Base-by-base conservation (phyloP, 2,329 filamentous ascomycete species). In the Scedosporium minutisporum region DNA sequence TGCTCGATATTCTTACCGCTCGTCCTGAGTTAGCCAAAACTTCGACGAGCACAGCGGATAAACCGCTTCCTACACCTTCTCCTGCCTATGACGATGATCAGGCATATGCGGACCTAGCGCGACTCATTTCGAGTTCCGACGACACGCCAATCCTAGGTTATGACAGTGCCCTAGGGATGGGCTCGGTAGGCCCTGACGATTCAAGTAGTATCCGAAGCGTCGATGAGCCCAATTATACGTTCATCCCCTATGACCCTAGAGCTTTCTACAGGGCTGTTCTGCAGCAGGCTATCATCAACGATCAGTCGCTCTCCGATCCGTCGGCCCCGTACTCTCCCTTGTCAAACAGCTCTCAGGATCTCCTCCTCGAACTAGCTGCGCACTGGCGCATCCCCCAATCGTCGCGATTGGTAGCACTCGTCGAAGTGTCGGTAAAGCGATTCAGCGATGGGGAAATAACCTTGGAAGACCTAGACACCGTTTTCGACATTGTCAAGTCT, bases 311-410 rank as follows among this genome's bases (percentile, higher is more conserved):
- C 70, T 77, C 78, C 38, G 78, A 83, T 63, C 77, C 78, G 62
- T 73, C 78, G 18, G 76, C 79, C 58, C 77, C 80, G 48, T 75
- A 78, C 63, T 75, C 76, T 25, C 81, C 83, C 14, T 74, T 89
- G n/a, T 95, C 91, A 1, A 90, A 88, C 68, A 85, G 89, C 65
- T 95, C 91, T 2, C 82, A 86, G 58, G 92, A 97, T 63, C 78
- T 99, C 57, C 76, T 99, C 65, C 89, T 88, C 64, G 93, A 97
- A 73, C 82, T 97, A 63, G 90, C 88, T 64, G 78, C 91, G 65
- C 86, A 93, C 69, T 99, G 95, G 95, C 87, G 95, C 59, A 82
- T 99, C 65, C 92, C 93, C 2, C 87, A 88, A 66, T 91, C 87
- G 69, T 91, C 91, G 3, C 85, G 92, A 55, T 81, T 91, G 60